phyloP scores from a whole-genome alignment of 2,329 filamentous ascomycete species.

The Graphilbum fragrans region DNA sequence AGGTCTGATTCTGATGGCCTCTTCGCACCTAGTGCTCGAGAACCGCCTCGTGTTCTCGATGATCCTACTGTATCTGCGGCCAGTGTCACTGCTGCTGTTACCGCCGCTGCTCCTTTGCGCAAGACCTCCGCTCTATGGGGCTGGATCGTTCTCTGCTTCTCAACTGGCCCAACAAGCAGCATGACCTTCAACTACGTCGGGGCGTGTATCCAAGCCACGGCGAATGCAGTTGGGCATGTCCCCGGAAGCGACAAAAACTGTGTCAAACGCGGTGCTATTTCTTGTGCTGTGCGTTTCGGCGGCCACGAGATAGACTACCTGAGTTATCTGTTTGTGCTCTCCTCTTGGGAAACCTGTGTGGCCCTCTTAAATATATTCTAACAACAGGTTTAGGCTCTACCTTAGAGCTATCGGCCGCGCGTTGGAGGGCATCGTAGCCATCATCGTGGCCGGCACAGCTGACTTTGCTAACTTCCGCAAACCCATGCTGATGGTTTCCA shows the following conservation, averaged over 20 bases:
- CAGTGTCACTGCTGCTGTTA: constrained; percentile 19
- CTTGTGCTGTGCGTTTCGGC: background rate
- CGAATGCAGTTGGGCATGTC: constrained; percentile 3
- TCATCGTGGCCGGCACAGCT: constrained; percentile 1
- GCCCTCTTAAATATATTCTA: no score
- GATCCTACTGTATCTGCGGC: constrained; percentile 16
- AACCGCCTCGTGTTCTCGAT: constrained; percentile 5
- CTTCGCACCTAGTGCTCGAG: no score
- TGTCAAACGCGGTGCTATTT: background rate
- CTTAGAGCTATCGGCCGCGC: constrained; percentile 2
- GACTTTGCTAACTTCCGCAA: constrained; percentile 3
- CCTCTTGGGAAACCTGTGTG: no score
- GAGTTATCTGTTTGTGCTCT: background rate
- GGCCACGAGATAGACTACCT: constrained; percentile 4
- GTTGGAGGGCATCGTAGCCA: constrained; percentile 3
- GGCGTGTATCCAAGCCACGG: constrained; percentile 3
- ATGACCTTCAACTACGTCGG: constrained; percentile 4
- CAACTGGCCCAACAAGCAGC: constrained; percentile 4
- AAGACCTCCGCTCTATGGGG: constrained; percentile 1
- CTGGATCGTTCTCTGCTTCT: constrained; percentile 3
- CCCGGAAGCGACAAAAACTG: background rate
- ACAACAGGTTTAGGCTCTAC: background rate
- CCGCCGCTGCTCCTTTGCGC: background rate
- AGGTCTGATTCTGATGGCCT: no score
- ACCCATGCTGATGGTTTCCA: constrained; percentile 5